Evolutionary conservation across 2,329 filamentous ascomycete genomes (phyloP).

Genomic region (Didymellaceae sp.): DNA sequence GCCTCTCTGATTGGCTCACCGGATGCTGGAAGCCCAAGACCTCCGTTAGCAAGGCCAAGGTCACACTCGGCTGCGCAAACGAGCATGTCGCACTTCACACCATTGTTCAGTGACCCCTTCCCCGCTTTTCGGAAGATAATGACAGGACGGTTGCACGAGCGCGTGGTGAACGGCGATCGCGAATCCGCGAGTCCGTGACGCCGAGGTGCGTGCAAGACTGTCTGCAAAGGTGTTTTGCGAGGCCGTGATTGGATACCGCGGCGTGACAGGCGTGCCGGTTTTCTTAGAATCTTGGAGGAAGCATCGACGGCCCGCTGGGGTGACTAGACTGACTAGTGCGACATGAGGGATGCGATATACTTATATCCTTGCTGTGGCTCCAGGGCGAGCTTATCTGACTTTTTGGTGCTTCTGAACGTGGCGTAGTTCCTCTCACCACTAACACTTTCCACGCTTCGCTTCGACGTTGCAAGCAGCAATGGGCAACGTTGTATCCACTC

Average conservation of each 20-base stretch:
- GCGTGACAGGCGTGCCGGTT: background rate
- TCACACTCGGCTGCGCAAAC: background rate
- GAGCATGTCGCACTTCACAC: background rate
- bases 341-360: constrained; percentile 7
- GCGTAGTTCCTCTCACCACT: too few species aligned
- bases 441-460: too few species aligned
- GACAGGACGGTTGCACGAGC: constrained; percentile 3
- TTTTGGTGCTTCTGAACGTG: too few species aligned
- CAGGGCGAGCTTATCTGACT: background rate
- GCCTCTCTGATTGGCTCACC: constrained; percentile 8
- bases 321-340: constrained; percentile 10
- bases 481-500: constrained; percentile 25
- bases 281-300: constrained; percentile 1
- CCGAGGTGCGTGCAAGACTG: constrained; percentile 17
- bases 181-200: background rate
- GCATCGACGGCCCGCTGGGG: background rate
- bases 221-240: too few species aligned
- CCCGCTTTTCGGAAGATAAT: constrained; percentile 10
- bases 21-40: constrained; percentile 4
- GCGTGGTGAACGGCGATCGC: background rate
- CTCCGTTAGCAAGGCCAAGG: constrained; percentile 16
- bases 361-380: constrained; percentile 8
- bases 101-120: background rate
- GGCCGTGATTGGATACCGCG: constrained; percentile 2
- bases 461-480: constrained; percentile 26